Percentiles rank a stretch among this genome's conserved stretches.
phyloP scores from a whole-genome alignment of 176 grass and related monocot genomes.

The Aegilops sharonensis region DNA sequence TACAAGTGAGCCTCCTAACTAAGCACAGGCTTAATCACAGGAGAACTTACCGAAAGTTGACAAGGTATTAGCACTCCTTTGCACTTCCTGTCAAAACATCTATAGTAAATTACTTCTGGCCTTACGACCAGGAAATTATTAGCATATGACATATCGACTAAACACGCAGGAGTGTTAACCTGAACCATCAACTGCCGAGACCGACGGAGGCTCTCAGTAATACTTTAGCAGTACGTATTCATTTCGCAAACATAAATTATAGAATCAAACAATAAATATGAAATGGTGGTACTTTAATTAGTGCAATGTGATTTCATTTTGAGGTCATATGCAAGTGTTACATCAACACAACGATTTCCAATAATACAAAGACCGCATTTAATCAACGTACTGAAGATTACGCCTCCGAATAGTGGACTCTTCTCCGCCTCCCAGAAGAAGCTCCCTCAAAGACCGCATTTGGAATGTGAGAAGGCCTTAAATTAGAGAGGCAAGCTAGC shows the following conservation, averaged over 20 bases:
- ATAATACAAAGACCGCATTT: not conserved
- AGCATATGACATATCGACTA: not conserved
- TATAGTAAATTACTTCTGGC: not conserved
- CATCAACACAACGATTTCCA: not conserved
- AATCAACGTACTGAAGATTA: slow-evolving; percentile 59
- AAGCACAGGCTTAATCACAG: not conserved
- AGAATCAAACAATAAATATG: slow-evolving; percentile 1
- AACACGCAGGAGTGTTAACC: slow-evolving; percentile 39
- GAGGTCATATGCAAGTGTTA: not conserved
- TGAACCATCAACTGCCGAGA: slow-evolving; percentile 84
- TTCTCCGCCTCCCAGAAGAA: slow-evolving; percentile 65
- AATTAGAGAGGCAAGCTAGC: not conserved
- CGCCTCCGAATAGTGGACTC: slow-evolving; percentile 50
- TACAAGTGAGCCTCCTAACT: not conserved
- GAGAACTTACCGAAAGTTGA: slow-evolving; percentile 16
- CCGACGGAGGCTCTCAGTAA: slow-evolving; percentile 69
- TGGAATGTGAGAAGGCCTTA: not conserved
- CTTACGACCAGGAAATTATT: slow-evolving; percentile 8
- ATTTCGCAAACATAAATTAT: not conserved
- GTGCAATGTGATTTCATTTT: not conserved
- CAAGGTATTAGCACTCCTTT: slow-evolving; percentile 68
- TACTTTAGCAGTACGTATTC: slow-evolving; percentile 44
- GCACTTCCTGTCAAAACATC: slow-evolving; percentile 34
- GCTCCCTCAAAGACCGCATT: slow-evolving; percentile 38
- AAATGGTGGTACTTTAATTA: not conserved